A percentile compares a stretch with the other conserved stretches of the same genome.
Conservation (phyloP, 768 basidiomycete species). For the Pholiota microspora region DNA sequence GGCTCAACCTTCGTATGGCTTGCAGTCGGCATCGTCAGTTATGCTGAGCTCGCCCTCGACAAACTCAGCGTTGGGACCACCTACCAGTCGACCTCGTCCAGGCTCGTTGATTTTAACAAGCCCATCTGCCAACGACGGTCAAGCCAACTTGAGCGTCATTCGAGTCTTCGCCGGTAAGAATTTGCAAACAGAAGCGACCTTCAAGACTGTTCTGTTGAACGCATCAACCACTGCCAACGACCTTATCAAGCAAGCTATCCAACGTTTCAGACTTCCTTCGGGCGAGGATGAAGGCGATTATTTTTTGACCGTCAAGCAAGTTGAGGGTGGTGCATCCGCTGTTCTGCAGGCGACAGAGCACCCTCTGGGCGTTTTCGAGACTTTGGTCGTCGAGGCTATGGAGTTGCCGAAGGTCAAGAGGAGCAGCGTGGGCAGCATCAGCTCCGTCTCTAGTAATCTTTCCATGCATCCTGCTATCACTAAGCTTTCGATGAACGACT, state of each 20-base stretch:
- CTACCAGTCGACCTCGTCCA: slow-evolving; percentile 60
- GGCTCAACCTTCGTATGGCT: slow-evolving; percentile 68
- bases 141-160: slow-evolving; percentile 86
- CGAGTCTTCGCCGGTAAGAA: slow-evolving; percentile 93
- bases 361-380: slow-evolving; percentile 89
- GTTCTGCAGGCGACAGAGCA: slow-evolving; percentile 68
- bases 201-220: slow-evolving; percentile 96
- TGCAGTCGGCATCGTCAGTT: slow-evolving; percentile 72
- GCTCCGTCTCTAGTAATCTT: slow-evolving; percentile 88
- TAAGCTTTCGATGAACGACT: slow-evolving; percentile 95
- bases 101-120: slow-evolving; percentile 72
- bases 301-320: slow-evolving; percentile 90
- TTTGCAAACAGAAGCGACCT: slow-evolving; percentile 91
- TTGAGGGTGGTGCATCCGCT: slow-evolving; percentile 84
- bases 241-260: slow-evolving; percentile 88
- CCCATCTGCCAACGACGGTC: slow-evolving; percentile 56
- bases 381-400: slow-evolving; percentile 76
- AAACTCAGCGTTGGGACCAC: slow-evolving; percentile 48
- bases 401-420: slow-evolving; percentile 87
- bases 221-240: slow-evolving; percentile 80
- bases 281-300: slow-evolving; percentile 66
- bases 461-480: slow-evolving; percentile 95
- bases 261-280: slow-evolving; percentile 82
- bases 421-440: slow-evolving; percentile 91
- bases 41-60: slow-evolving; percentile 46